A percentile compares a stretch with the other conserved stretches of the same genome.
Evolutionary conservation across 441 rosid genomes (phyloP).

Genomic region (Bruguiera hainesii): DNA sequence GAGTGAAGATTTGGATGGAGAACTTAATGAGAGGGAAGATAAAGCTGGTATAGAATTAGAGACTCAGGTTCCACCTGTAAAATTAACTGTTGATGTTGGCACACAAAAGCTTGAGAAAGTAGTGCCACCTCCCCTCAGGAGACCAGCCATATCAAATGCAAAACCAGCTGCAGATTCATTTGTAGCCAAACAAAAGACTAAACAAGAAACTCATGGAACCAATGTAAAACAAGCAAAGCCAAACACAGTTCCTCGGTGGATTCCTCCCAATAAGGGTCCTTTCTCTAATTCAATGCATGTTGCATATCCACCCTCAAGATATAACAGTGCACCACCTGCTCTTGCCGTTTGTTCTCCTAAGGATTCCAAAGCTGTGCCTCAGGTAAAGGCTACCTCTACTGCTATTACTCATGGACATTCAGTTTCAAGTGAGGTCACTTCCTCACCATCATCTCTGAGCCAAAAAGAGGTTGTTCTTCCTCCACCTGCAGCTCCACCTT

Average conservation of each 20-base stretch:
- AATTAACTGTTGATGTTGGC: slow-evolving; percentile 33
- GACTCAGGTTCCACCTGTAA: slow-evolving; percentile 29
- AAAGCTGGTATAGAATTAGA: slow-evolving; percentile 40
- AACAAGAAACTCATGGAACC: slow-evolving; percentile 50
- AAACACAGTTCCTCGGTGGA: slow-evolving; percentile 70
- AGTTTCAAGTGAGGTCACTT: slow-evolving; percentile 38
- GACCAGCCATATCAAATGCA: slow-evolving; percentile 36
- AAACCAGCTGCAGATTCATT: slow-evolving; percentile 48
- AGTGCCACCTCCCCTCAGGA: slow-evolving; percentile 43
- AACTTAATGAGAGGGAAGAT: slow-evolving; percentile 35
- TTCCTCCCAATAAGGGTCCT: slow-evolving; percentile 82
- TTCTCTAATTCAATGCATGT: slow-evolving; percentile 74
- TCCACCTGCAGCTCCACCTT: slow-evolving; percentile 30
- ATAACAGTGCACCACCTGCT: slow-evolving; percentile 75
- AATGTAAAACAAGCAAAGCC: slow-evolving; percentile 69
- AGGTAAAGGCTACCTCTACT: slow-evolving; percentile 33
- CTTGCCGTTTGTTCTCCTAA: slow-evolving; percentile 48
- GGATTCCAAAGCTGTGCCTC: slow-evolving; percentile 38
- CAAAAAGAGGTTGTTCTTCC: slow-evolving; percentile 27
- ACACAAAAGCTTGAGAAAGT: slow-evolving; percentile 46
- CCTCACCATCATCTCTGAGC: slow-evolving; percentile 36
- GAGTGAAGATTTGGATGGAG: slow-evolving; percentile 36
- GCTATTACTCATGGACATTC: slow-evolving; percentile 29
- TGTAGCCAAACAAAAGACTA: slow-evolving; percentile 50
- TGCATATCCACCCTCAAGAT: slow-evolving; percentile 72